Percentiles rank a stretch among this genome's conserved stretches.
These are phyloP conservation scores for Teratosphaeria viscida DNA, from an alignment of 2,329 filamentous ascomycete species.

Conservation along the genomic window DNA sequence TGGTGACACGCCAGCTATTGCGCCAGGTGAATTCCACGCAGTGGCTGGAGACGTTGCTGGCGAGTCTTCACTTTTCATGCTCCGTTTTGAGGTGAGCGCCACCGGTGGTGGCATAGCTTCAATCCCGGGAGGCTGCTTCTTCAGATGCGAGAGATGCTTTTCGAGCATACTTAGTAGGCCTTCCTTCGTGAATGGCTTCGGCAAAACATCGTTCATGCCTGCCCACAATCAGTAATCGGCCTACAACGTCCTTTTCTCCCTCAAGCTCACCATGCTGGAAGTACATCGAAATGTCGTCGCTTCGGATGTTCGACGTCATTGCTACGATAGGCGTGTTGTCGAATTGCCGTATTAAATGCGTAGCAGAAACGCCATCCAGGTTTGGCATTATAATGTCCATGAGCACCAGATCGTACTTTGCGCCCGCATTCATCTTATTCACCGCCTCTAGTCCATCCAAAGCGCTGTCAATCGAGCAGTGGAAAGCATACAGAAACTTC, in stretches of 20 bases:
- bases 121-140: conserved; percentile 41
- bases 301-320: conserved; percentile 97
- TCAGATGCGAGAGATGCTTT: conserved; percentile 75
- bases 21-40: conserved; percentile 53
- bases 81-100: conserved; percentile 43
- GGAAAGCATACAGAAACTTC: conserved; percentile 56
- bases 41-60: conserved; percentile 51
- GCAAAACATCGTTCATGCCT: conserved; percentile 97
- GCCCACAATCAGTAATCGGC: conserved; percentile 1
- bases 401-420: conserved; percentile 51
- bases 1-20: conserved; percentile 48
- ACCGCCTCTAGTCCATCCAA: conserved; percentile 85
- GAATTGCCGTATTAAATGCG: conserved; percentile 82
- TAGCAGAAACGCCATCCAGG: conserved; percentile 88
- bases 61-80: conserved; percentile 51
- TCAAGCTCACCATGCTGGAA: conserved; percentile 77
- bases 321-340: conserved; percentile 83
- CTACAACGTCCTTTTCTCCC: neutral
- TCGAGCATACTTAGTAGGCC: conserved; percentile 73
- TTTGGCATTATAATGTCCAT: conserved; percentile 84
- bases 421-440: conserved; percentile 62
- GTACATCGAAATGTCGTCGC: conserved; percentile 93
- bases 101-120: conserved; percentile 41
- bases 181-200: conserved; percentile 87
- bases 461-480: conserved; percentile 53